These are phyloP conservation scores for Aspergillus sclerotioniger DNA, from an alignment of 495 filamentous ascomycete species.

Conservation along the genomic window DNA sequence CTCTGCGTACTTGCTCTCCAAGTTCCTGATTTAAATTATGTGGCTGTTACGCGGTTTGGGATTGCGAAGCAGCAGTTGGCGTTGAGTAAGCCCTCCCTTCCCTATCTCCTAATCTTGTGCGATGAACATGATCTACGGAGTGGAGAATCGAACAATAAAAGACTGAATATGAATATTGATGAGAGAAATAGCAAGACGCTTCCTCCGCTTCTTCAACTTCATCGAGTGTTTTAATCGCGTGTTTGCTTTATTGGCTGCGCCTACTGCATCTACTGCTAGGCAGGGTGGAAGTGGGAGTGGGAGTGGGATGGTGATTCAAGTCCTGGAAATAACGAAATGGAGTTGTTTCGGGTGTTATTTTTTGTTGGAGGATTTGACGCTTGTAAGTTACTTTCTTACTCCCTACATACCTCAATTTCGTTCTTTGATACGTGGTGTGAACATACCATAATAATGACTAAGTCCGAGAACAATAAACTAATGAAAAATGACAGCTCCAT, in stretches of 20 bases:
- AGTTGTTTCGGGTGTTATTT: slow-evolving; percentile 41
- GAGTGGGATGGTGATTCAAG: slow-evolving; percentile 14
- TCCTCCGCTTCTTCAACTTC: slow-evolving; percentile 62
- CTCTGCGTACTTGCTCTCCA: slow-evolving; percentile 47
- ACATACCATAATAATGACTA: too few relatives aligned
- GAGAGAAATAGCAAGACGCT: slow-evolving; percentile 43
- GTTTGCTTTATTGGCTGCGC: slow-evolving; percentile 23
- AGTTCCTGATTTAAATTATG: slow-evolving; percentile 27
- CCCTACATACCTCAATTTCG: not conserved
- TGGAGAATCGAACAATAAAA: too few relatives aligned
- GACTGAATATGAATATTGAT: not conserved
- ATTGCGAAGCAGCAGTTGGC: slow-evolving; percentile 36
- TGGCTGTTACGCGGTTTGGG: slow-evolving; percentile 24
- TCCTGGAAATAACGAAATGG: slow-evolving; percentile 36
- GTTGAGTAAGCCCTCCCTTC: slow-evolving; percentile 25
- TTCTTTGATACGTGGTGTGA: too few relatives aligned
- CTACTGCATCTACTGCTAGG: slow-evolving; percentile 5
- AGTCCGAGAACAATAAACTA: too few relatives aligned
- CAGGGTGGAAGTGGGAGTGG: not conserved
- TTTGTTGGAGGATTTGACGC: slow-evolving; percentile 40
- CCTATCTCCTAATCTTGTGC: slow-evolving; percentile 1
- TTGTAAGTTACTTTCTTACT: slow-evolving; percentile 28
- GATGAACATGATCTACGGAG: too few relatives aligned
- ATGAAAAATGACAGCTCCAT: slow-evolving; percentile 37
- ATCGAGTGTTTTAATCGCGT: slow-evolving; percentile 57